phyloP scores from a whole-genome alignment of 2,329 filamentous ascomycete genomes.

The Amauroascus verrucosus region DNA sequence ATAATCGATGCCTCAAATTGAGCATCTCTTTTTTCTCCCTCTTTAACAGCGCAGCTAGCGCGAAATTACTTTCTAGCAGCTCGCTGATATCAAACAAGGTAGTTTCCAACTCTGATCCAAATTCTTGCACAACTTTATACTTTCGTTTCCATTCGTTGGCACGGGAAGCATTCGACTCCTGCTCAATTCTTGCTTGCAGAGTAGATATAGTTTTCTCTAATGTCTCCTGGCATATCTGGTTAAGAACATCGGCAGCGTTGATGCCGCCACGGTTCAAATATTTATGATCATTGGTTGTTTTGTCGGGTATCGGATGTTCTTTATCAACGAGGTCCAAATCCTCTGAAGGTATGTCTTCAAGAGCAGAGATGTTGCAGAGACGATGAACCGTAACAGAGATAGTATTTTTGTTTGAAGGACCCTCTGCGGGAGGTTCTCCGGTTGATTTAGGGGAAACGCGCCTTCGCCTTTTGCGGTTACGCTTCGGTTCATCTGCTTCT shows the following conservation, averaged over 20 bases:
- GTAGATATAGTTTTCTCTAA: conserved; percentile 38
- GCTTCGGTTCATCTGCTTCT: conserved; percentile 11
- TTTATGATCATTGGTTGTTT: conserved; percentile 28
- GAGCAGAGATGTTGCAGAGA: conserved; percentile 27
- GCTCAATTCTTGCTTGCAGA: conserved; percentile 33
- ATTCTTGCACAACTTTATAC: conserved; percentile 40
- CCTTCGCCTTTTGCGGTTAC: conserved; percentile 17
- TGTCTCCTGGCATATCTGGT: conserved; percentile 42
- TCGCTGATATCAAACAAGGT: conserved; percentile 44
- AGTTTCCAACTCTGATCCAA: conserved; percentile 40
- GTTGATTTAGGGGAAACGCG: background rate
- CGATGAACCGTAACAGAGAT: conserved; percentile 36
- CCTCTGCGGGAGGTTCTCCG: background rate
- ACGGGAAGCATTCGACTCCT: conserved; percentile 32
- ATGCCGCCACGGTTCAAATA: conserved; percentile 30
- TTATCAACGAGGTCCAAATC: conserved; percentile 20
- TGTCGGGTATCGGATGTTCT: conserved; percentile 24
- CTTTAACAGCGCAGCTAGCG: conserved; percentile 38
- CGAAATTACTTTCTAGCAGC: conserved; percentile 42
- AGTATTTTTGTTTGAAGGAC: conserved; percentile 13
- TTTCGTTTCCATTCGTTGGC: conserved; percentile 36
- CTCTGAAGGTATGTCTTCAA: conserved; percentile 19
- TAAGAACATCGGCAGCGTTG: conserved; percentile 44
- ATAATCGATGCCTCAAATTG: conserved; percentile 38
- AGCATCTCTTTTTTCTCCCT: conserved; percentile 37